Evolutionary conservation across 345 rosid genomes (phyloP).

Genomic region (Bretschneidera sinensis): DNA sequence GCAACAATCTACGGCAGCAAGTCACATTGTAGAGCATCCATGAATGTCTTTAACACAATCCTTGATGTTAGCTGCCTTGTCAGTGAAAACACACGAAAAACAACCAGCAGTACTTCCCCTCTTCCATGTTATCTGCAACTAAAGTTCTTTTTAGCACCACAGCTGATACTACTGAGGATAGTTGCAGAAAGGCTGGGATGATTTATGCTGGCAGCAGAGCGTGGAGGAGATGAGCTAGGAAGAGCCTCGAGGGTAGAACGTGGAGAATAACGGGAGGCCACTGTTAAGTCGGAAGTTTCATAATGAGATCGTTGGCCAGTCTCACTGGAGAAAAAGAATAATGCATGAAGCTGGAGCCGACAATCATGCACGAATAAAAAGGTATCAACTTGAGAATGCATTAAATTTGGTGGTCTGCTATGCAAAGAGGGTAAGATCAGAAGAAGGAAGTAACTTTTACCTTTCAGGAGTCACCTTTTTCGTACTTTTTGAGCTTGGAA

Average conservation of each 20-base stretch:
- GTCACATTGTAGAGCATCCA: not conserved
- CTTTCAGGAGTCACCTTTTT: conserved; percentile 39
- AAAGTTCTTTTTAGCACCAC: conserved; percentile 5
- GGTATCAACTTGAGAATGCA: conserved; percentile 15
- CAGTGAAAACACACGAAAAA: too few relatives aligned
- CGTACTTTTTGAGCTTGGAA: conserved; percentile 19
- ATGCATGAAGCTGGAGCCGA: conserved; percentile 37
- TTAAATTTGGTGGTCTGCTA: not conserved
- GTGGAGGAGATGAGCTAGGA: conserved; percentile 37
- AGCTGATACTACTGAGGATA: not conserved
- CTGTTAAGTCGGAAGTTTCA: conserved; percentile 41
- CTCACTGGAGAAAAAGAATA: conserved; percentile 60
- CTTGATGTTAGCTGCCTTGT: conserved; percentile 1
- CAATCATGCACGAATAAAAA: conserved; percentile 21
- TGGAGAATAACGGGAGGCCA: conserved; percentile 35
- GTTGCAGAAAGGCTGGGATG: conserved; percentile 16
- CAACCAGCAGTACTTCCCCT: conserved; percentile 14
- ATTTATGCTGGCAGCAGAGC: conserved; percentile 12
- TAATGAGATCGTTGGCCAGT: conserved; percentile 29
- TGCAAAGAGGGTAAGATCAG: not conserved
- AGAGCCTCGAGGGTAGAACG: conserved; percentile 49
- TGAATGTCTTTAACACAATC: too few relatives aligned
- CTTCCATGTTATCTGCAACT: conserved; percentile 6
- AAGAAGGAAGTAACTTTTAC: conserved; percentile 24
- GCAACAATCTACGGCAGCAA: too few relatives aligned